Evolutionary conservation across 176 grass and related monocot genomes (phyloP).

Genomic region (Cenchrus purpureus): DNA sequence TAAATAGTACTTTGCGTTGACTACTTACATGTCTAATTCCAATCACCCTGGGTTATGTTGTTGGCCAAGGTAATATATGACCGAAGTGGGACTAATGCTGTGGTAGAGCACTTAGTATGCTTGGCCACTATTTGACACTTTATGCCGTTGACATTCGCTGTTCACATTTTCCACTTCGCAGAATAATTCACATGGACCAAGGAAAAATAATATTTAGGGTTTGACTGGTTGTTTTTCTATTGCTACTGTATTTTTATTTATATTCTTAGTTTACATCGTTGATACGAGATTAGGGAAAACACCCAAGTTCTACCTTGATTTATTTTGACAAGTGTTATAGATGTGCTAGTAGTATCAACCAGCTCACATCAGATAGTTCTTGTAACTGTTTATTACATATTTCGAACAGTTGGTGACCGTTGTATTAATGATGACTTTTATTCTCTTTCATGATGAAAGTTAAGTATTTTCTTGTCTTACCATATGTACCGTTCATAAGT

Average conservation of each 20-base stretch:
- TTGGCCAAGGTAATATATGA: conserved; percentile 20
- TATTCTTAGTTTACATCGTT: not conserved
- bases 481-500: not conserved
- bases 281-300: not conserved
- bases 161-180: not conserved
- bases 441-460: not conserved
- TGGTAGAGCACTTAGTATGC: not conserved
- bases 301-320: not conserved
- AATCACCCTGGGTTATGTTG: conserved; percentile 19
- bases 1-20: conserved; percentile 5
- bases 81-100: conserved; percentile 8
- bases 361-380: not conserved
- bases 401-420: not conserved
- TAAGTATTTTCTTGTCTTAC: not conserved
- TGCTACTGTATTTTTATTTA: not conserved
- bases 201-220: not conserved
- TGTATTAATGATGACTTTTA: not conserved
- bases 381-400: not conserved
- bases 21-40: not conserved
- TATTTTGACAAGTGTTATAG: not conserved
- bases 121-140: not conserved
- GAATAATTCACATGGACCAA: not conserved
- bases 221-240: conserved; percentile 32
- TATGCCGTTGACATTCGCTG: not conserved
- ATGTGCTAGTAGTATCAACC: not conserved